These are phyloP conservation scores for Rutstroemia sp. DNA, from an alignment of 2,329 filamentous ascomycete genomes.

Conservation along the genomic window DNA sequence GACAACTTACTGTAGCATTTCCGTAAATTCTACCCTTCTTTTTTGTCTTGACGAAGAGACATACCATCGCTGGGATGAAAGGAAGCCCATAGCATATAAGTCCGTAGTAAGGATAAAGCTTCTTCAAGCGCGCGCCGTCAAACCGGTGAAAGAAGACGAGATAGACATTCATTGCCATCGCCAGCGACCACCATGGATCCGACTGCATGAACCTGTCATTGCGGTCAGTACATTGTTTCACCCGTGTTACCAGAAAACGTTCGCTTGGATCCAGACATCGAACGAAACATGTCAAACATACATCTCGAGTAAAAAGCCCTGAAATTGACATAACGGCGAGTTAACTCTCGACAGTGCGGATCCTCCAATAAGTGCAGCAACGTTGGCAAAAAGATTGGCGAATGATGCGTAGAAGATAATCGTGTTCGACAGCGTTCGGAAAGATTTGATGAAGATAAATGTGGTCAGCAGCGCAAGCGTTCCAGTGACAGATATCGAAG, in stretches of 20 bases:
- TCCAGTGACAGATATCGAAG: slow-evolving; percentile 61
- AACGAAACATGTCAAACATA: slow-evolving; percentile 43
- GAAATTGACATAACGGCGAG: slow-evolving; percentile 52
- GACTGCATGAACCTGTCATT: slow-evolving; percentile 32
- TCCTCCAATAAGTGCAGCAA: slow-evolving; percentile 49
- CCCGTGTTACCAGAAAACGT: neutral
- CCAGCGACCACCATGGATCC: slow-evolving; percentile 48
- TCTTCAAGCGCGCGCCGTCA: slow-evolving; percentile 40
- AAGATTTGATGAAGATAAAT: slow-evolving; percentile 59
- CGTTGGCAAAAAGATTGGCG: slow-evolving; percentile 52
- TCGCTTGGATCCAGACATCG: slow-evolving; percentile 48
- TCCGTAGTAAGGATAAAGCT: slow-evolving; percentile 48
- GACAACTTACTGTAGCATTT: slow-evolving; percentile 27
- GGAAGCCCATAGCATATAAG: slow-evolving; percentile 49
- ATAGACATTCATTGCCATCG: slow-evolving; percentile 56
- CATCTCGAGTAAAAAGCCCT: slow-evolving; percentile 80
- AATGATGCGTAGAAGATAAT: slow-evolving; percentile 54
- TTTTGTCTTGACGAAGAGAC: slow-evolving; percentile 41
- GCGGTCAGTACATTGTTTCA: no score
- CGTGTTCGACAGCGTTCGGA: slow-evolving; percentile 73
- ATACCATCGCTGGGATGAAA: slow-evolving; percentile 45
- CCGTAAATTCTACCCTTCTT: slow-evolving; percentile 30
- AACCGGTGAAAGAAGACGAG: slow-evolving; percentile 51
- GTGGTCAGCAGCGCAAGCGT: slow-evolving; percentile 65
- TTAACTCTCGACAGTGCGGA: slow-evolving; percentile 30